Evolutionary conservation across 139 green algal species (phyloP).

Genomic region (Chlorokybus atmophyticus): DNA sequence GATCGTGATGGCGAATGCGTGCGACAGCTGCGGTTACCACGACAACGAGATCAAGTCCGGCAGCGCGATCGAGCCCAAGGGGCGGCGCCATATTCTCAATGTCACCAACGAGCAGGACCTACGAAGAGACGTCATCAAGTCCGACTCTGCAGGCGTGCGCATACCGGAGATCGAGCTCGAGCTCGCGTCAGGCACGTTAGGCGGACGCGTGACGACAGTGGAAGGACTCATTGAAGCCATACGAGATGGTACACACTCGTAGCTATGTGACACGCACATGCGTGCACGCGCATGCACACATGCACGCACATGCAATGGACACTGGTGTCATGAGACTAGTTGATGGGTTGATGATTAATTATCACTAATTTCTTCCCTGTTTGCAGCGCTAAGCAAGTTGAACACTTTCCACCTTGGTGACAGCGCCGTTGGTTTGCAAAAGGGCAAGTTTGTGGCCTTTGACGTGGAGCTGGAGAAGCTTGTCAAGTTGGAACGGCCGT

Average conservation of each 20-base stretch:
- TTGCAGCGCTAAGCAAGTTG: slow-evolving; percentile 14
- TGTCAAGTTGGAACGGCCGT: slow-evolving; percentile 23
- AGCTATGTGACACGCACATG: too few relatives aligned
- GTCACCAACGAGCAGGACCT: slow-evolving; percentile 36
- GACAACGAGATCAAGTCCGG: slow-evolving; percentile 41
- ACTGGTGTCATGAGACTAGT: too few relatives aligned
- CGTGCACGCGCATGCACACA: too few relatives aligned
- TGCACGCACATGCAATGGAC: too few relatives aligned
- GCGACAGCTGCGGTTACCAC: slow-evolving; percentile 41
- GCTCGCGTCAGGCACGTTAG: slow-evolving; percentile 36
- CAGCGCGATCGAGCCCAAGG: slow-evolving; percentile 21
- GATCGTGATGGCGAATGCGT: slow-evolving; percentile 46
- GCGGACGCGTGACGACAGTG: slow-evolving; percentile 48
- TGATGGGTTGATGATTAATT: too few relatives aligned
- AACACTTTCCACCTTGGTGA: slow-evolving; percentile 39
- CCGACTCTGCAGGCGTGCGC: slow-evolving; percentile 33
- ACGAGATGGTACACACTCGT: slow-evolving; percentile 17
- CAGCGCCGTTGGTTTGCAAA: slow-evolving; percentile 18
- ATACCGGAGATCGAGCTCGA: slow-evolving; percentile 49
- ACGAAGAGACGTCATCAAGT: slow-evolving; percentile 50
- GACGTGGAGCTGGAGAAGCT: slow-evolving; percentile 4
- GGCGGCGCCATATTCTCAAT: not conserved
- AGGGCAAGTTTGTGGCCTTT: slow-evolving; percentile 7
- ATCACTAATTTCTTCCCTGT: too few relatives aligned
- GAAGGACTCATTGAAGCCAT: slow-evolving; percentile 35